These are phyloP conservation scores for Herpomyces periplanetae DNA, from an alignment of 2,329 filamentous ascomycete genomes.

Conservation along the genomic window DNA sequence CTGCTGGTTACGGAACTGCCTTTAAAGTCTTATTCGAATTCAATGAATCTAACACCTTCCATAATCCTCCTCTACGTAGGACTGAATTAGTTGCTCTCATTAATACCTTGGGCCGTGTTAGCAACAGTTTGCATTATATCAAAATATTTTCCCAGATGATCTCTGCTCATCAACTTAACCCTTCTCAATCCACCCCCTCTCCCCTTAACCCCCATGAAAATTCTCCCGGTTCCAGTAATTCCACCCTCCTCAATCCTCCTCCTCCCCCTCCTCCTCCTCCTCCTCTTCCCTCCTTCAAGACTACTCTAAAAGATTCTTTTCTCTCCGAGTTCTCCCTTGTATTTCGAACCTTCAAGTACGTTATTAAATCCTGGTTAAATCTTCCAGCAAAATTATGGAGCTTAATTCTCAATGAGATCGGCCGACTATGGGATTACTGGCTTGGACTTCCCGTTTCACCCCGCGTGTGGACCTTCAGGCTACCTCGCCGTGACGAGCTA, in stretches of 20 bases:
- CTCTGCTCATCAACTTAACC: not conserved
- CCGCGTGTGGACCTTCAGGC: conserved; percentile 14
- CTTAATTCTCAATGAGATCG: conserved; percentile 11
- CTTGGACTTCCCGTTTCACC: conserved; percentile 18
- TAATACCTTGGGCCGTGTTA: conserved; percentile 66
- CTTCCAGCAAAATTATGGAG: conserved; percentile 31
- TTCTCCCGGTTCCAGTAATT: conserved; percentile 2
- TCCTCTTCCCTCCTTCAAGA: conserved; percentile 4
- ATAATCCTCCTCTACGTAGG: conserved; percentile 31
- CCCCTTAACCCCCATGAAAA: not conserved
- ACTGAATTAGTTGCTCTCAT: conserved; percentile 78
- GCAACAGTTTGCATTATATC: conserved; percentile 34
- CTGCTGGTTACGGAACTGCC: conserved; percentile 66
- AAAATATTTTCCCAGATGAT: conserved; percentile 23
- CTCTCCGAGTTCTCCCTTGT: conserved; percentile 22
- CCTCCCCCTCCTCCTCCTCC: conserved; percentile 6
- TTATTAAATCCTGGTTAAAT: conserved; percentile 26
- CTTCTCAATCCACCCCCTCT: not conserved
- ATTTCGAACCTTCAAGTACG: conserved; percentile 18
- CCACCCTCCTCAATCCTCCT: conserved; percentile 4
- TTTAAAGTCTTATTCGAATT: conserved; percentile 88
- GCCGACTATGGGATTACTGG: conserved; percentile 19
- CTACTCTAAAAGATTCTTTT: conserved; percentile 16
- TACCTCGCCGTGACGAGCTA: conserved; percentile 7
- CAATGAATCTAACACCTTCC: conserved; percentile 20